Conservation (phyloP, 306 rosid species). For the Corylus americana region DNA sequence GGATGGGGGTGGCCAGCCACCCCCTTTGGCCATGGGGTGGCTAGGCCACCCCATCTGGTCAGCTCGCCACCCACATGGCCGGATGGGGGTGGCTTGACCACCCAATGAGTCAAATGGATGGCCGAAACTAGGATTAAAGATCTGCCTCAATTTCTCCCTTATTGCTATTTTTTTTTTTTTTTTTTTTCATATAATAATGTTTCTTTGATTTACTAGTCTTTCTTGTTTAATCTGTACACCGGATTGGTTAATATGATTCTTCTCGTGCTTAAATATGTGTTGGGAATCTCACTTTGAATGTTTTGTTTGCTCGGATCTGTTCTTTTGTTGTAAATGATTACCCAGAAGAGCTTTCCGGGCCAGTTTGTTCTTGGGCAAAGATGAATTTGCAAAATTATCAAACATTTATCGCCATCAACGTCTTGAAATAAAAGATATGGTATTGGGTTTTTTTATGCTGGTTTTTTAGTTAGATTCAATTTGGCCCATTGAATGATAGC, state of each 20-base stretch:
- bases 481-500: not conserved
- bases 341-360: not conserved
- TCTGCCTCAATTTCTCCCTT: not conserved
- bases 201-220: not conserved
- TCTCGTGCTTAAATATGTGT: not conserved
- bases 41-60: too few species aligned
- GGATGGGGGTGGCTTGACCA: too few species aligned
- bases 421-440: too few species aligned
- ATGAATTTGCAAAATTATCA: not conserved
- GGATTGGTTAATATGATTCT: not conserved
- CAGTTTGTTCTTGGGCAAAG: not conserved
- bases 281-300: not conserved
- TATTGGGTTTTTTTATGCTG: not conserved
- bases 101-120: too few species aligned
- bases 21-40: too few species aligned
- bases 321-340: not conserved
- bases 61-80: too few species aligned
- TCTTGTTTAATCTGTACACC: not conserved
- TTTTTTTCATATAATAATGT: not conserved
- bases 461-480: not conserved
- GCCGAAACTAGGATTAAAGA: not conserved
- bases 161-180: too few species aligned
- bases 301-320: not conserved
- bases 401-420: not conserved
- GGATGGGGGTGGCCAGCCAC: too few species aligned